Conservation (phyloP, 805 yeast genomes). For the Yamadazyma laniorum region DNA sequence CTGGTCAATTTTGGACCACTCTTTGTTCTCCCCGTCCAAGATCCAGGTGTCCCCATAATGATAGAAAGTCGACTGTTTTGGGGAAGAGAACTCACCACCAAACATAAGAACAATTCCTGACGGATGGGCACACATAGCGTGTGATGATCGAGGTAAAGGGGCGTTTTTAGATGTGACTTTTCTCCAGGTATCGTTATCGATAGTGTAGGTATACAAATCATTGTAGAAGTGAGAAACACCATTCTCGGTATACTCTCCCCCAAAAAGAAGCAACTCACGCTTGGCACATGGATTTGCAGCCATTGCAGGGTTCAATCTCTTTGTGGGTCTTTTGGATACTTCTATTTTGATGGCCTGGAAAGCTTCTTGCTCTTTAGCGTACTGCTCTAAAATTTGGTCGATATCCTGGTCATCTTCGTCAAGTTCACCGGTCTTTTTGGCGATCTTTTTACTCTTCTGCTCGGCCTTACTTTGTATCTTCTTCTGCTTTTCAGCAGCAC, state of each 20-base stretch:
- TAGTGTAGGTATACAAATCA: conserved; percentile 70
- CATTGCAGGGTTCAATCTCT: conserved; percentile 71
- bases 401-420: conserved; percentile 86
- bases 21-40: conserved; percentile 76
- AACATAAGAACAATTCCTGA: conserved; percentile 81
- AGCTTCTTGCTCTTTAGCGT: conserved; percentile 75
- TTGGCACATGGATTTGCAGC: conserved; percentile 73
- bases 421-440: conserved; percentile 72
- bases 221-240: conserved; percentile 69
- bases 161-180: conserved; percentile 74
- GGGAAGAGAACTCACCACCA: conserved; percentile 97
- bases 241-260: conserved; percentile 72
- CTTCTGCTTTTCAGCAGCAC: conserved; percentile 77
- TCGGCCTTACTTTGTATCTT: conserved; percentile 77
- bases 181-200: conserved; percentile 82
- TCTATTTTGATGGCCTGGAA: conserved; percentile 71
- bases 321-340: conserved; percentile 57
- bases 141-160: conserved; percentile 91
- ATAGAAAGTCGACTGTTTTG: conserved; percentile 92
- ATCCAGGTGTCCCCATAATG: conserved; percentile 98
- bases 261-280: conserved; percentile 78
- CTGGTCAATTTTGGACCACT: conserved; percentile 84
- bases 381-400: conserved; percentile 76
- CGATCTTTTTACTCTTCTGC: conserved; percentile 66
- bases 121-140: conserved; percentile 91